Conservation (phyloP, 768 basidiomycete species). For the Inosperma sp. region DNA sequence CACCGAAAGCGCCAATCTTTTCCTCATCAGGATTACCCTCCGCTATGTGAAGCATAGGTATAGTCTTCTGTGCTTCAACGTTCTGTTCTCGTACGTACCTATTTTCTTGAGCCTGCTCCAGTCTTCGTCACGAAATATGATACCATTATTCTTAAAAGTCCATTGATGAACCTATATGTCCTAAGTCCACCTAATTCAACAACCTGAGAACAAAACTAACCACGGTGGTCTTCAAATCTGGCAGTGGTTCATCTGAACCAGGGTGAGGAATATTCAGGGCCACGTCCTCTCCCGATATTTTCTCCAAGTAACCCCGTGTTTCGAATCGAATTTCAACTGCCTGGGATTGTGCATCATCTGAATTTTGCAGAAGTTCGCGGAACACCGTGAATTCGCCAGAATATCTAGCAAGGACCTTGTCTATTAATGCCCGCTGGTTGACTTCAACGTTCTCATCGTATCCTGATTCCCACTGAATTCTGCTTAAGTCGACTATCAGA, state of each 20-base stretch:
- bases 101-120: slow-evolving; percentile 91
- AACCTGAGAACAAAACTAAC: slow-evolving; percentile 32
- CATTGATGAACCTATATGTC: slow-evolving; percentile 64
- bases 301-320: slow-evolving; percentile 47
- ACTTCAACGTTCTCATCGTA: slow-evolving; percentile 84
- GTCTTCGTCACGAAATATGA: slow-evolving; percentile 76
- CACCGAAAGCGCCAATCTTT: slow-evolving; percentile 94
- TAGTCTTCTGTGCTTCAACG: neutral
- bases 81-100: slow-evolving; percentile 37
- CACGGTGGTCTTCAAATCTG: slow-evolving; percentile 60
- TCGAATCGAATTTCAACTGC: slow-evolving; percentile 78
- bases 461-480: slow-evolving; percentile 48
- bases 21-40: slow-evolving; percentile 93
- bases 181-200: neutral
- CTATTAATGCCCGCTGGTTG: slow-evolving; percentile 93
- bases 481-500: neutral
- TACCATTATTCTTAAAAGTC: slow-evolving; percentile 87
- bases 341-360: slow-evolving; percentile 81
- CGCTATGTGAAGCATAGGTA: slow-evolving; percentile 38
- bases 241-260: slow-evolving; percentile 27
- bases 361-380: slow-evolving; percentile 91
- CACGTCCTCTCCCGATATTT: slow-evolving; percentile 20
- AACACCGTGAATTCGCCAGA: slow-evolving; percentile 86
- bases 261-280: slow-evolving; percentile 2
- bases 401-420: slow-evolving; percentile 94